Base-by-base conservation (phyloP, 2,329 filamentous ascomycete species). In the Neoascochyta sp. region DNA sequence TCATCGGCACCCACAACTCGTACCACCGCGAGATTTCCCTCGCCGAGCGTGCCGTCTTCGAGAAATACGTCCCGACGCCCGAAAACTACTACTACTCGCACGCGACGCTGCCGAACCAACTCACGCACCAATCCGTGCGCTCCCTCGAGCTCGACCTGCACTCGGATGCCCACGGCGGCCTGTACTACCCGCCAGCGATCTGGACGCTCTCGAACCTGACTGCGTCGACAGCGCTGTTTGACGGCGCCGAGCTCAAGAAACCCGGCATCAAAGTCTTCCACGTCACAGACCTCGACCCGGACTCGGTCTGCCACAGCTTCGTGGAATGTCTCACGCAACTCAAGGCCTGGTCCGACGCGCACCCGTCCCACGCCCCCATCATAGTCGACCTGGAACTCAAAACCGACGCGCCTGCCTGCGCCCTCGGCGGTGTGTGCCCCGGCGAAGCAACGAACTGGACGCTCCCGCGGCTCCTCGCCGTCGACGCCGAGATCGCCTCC, bases 351-450 rank as follows among this genome's bases (percentile, higher is more conserved):
- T 65, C 66, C 6, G 59, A 68, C 5, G 52, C 49, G 1, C 59
- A 73, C 39, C 65, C 58, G 0, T 40, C 48, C 11, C 67, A 71
- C 32, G 58, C 73, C 2, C 71, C 71, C 3, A 63, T 74, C 36
- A 57, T 66, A 9, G 63, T 74, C 44, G 69, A 73, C 52, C 60
- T 73, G 4, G 70, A 74, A 41, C 66, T 73, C 38, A 73, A 73
- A 48, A 64, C 60, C 11, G 62, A 65, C 11, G 60, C 57, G 2
- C 45, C 54, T 7, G 53, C 48, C 12, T 64, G 61, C 33, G 27
- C 20, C 1, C 24, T 56, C 1, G 62, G 58, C 10, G 62, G 62
- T 16, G 48, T 63, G 4, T 64, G 65, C 18, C 62, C 64, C 9
- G 60, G 64, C 4, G 52, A 62, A 34, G 54, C 62, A 2, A 62